Base-by-base conservation (phyloP, 768 basidiomycete species). In the Auriscalpium vulgare region DNA sequence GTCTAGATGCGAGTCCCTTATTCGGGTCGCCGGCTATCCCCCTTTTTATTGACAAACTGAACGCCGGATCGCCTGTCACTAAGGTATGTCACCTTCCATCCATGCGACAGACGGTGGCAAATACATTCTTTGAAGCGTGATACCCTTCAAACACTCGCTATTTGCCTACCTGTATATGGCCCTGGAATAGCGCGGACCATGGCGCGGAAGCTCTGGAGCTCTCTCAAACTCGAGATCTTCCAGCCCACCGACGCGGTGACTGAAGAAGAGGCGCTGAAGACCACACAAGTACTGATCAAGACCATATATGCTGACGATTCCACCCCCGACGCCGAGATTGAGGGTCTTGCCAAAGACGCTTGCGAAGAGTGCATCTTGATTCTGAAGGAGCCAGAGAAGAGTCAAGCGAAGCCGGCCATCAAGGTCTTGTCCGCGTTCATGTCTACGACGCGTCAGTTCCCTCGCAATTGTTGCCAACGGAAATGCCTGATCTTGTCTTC, bases 171-270 rank as follows among this genome's bases (percentile, higher is more conserved):
- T 4, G 81, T 90, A 0, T 98, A 95, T 67, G 97, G 95, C 2
- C 64, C 80, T 0, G 70, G 70, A 2, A 70, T 83, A 4, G 83
- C 83, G 2, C 77, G 78, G 13, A 78, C 79, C 10, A 78, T 80
- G 55, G 88, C 87, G 1, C 75, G 77, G 4, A 86, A 92, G 60
- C 69, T 98, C n/a, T 97, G 94, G 92, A 94, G 87, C 68, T 78
- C 86, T 0, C 68, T 98, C 37, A 95, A 92, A 67, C 77, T 97
- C 23, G 97, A 98, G 93, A 88, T 98, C 37, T 90, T 97, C 69
- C 93, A 97, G 76, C 91, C 95, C 0, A 87, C 84, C 2, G 95
- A 98, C 66, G 51, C 72, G 7, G 70, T 79, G 36, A 90, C 88
- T 8, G 91, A 95, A 66, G 74, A 76, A 37, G 79, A 82, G 51